phyloP scores from a whole-genome alignment of 2,329 filamentous ascomycete genomes.

The Xylaria sp. region DNA sequence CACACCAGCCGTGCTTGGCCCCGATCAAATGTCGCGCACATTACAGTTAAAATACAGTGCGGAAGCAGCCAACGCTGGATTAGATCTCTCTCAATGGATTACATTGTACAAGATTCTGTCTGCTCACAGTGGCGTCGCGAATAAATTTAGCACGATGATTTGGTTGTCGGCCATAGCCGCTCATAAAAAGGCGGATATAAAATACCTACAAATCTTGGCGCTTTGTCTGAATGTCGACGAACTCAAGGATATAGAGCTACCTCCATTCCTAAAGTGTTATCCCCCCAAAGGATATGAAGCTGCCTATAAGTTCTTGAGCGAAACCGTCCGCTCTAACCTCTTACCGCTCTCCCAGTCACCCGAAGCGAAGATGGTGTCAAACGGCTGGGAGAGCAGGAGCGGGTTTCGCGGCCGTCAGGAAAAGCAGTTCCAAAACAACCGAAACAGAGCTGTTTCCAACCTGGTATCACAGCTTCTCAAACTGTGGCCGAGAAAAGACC shows the following conservation, averaged over 20 bases:
- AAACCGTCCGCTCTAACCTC: not conserved
- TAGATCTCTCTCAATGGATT: constrained; percentile 19
- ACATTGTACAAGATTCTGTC: constrained; percentile 20
- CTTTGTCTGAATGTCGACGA: constrained; percentile 1
- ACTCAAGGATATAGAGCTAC: constrained; percentile 4
- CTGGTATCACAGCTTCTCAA: not conserved
- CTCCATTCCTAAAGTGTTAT: not conserved
- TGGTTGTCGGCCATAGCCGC: constrained; percentile 29
- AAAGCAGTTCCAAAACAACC: not conserved
- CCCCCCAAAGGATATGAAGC: constrained; percentile 21
- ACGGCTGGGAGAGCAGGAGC: not conserved
- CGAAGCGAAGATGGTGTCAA: constrained; percentile 6
- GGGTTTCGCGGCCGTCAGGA: not conserved
- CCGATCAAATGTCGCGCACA: not conserved
- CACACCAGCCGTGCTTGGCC: not conserved
- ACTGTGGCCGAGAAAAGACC: constrained; percentile 7
- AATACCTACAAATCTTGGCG: constrained; percentile 22
- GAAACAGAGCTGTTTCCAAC: not conserved
- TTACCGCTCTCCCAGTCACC: not conserved
- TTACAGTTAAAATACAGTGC: constrained; percentile 23
- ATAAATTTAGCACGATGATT: constrained; percentile 29
- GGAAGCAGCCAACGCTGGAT: constrained; percentile 12
- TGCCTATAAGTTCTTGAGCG: not conserved
- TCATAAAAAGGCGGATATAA: constrained; percentile 5
- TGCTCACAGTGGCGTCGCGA: not conserved